Percentiles rank a stretch among this genome's conserved stretches.
Evolutionary conservation across 495 filamentous ascomycete species (phyloP).

Genomic region (Neurospora sp.): DNA sequence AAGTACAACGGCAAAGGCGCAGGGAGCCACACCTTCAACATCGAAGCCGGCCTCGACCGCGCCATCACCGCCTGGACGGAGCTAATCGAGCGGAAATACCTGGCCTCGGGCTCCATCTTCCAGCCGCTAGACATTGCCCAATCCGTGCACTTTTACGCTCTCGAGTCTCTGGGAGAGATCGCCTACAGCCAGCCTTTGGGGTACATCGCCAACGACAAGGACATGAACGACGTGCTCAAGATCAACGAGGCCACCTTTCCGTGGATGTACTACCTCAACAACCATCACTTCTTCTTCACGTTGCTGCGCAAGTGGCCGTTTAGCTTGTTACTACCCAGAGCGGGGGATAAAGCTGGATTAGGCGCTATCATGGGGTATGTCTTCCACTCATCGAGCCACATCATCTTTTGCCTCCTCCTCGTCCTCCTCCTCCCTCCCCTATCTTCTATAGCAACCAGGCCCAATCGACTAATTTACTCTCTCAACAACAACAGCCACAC

Average conservation of each 20-base stretch:
- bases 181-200: slow-evolving; percentile 54
- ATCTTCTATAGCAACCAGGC: not conserved
- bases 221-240: slow-evolving; percentile 46
- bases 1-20: slow-evolving; percentile 29
- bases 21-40: slow-evolving; percentile 17
- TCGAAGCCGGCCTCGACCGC: slow-evolving; percentile 38
- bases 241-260: slow-evolving; percentile 41
- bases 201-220: slow-evolving; percentile 47
- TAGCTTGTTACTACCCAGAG: slow-evolving; percentile 7
- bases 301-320: slow-evolving; percentile 30
- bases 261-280: slow-evolving; percentile 35
- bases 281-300: slow-evolving; percentile 46
- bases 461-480: not conserved
- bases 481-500: not conserved
- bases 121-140: slow-evolving; percentile 38
- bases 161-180: slow-evolving; percentile 57
- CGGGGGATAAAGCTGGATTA: slow-evolving; percentile 12
- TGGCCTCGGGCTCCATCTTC: slow-evolving; percentile 26
- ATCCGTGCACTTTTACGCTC: slow-evolving; percentile 43
- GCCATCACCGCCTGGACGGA: slow-evolving; percentile 33
- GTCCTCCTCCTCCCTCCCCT: not conserved
- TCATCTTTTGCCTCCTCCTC: not conserved
- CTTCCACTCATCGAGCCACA: too few relatives aligned
- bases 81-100: slow-evolving; percentile 35
- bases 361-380: slow-evolving; percentile 12